These are phyloP conservation scores for Coffea eugenioides DNA, from an alignment of 257 asterid species.

Conservation along the genomic window DNA sequence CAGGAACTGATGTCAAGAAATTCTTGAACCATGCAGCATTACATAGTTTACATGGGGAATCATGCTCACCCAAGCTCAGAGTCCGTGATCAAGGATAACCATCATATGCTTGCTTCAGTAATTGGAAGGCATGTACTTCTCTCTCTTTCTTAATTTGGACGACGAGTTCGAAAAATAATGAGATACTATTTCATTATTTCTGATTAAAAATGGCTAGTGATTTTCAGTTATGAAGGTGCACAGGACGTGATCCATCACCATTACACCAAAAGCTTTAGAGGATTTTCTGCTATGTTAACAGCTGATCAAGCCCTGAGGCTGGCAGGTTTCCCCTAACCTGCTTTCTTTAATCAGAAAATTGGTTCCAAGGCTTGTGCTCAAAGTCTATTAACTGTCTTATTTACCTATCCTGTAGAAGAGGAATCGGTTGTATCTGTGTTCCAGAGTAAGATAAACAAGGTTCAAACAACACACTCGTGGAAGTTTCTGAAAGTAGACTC, in stretches of 20 bases:
- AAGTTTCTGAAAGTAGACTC: slow-evolving; percentile 37
- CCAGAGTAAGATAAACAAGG: slow-evolving; percentile 36
- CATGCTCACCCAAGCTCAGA: slow-evolving; percentile 43
- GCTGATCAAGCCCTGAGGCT: slow-evolving; percentile 48
- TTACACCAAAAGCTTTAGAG: slow-evolving; percentile 49
- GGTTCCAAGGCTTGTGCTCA: no score
- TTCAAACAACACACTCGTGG: slow-evolving; percentile 60
- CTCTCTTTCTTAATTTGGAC: not conserved
- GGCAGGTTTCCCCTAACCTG: slow-evolving; percentile 27
- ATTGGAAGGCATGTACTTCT: slow-evolving; percentile 41
- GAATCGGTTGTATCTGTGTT: slow-evolving; percentile 43
- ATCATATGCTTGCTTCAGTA: slow-evolving; percentile 47
- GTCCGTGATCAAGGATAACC: slow-evolving; percentile 45
- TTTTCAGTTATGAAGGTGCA: slow-evolving; percentile 43
- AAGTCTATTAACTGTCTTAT: no score
- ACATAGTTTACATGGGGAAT: slow-evolving; percentile 67
- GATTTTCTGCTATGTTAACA: slow-evolving; percentile 68
- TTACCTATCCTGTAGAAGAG: slow-evolving; percentile 28
- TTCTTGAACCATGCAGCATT: slow-evolving; percentile 41
- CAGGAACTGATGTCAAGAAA: no score
- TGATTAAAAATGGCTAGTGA: not conserved
- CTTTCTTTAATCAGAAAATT: no score
- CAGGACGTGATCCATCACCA: slow-evolving; percentile 38
- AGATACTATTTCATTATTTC: not conserved
- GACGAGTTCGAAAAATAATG: no score